Conservation (phyloP, 805 yeast species). For the Myxozyma kluyveri region DNA sequence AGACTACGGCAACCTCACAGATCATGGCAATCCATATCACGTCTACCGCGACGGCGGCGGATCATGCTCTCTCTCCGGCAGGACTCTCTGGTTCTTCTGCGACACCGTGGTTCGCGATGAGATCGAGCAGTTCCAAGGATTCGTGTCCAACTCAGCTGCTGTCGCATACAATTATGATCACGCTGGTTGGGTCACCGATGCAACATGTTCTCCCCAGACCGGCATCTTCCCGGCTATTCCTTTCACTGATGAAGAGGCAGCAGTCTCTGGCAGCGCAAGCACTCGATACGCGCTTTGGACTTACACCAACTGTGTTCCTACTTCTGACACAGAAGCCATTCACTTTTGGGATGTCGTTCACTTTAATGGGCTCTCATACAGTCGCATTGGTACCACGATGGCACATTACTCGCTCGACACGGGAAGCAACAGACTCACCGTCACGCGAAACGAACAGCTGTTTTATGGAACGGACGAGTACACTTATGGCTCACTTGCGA, state of each 20-base stretch:
- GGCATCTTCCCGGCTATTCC: constrained; percentile 9
- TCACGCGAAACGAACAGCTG: constrained; percentile 10
- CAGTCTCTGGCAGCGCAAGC: background rate
- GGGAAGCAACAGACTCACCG: constrained; percentile 6
- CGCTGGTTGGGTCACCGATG: constrained; percentile 11
- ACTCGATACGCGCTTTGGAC: constrained; percentile 13
- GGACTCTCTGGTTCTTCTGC: constrained; percentile 16
- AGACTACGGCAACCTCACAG: constrained; percentile 12
- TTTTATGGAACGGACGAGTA: background rate
- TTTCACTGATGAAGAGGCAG: background rate
- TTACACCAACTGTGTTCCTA: constrained; percentile 21
- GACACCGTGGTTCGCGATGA: constrained; percentile 7
- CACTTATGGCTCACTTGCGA: constrained; percentile 17
- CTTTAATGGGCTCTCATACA: background rate
- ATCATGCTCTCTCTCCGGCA: constrained; percentile 11
- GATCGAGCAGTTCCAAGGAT: background rate
- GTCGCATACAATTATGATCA: constrained; percentile 6
- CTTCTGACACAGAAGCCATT: constrained; percentile 8
- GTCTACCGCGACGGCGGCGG: constrained; percentile 23
- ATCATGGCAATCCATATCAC: constrained; percentile 1
- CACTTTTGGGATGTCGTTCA: constrained; percentile 17
- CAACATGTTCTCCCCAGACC: background rate
- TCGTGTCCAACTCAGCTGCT: constrained; percentile 5
- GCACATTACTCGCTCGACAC: constrained; percentile 9
- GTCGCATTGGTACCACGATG: constrained; percentile 5